Evolutionary conservation across 2,329 filamentous ascomycete genomes (phyloP).

Genomic region (Ceratocystiopsis brevicomis): DNA sequence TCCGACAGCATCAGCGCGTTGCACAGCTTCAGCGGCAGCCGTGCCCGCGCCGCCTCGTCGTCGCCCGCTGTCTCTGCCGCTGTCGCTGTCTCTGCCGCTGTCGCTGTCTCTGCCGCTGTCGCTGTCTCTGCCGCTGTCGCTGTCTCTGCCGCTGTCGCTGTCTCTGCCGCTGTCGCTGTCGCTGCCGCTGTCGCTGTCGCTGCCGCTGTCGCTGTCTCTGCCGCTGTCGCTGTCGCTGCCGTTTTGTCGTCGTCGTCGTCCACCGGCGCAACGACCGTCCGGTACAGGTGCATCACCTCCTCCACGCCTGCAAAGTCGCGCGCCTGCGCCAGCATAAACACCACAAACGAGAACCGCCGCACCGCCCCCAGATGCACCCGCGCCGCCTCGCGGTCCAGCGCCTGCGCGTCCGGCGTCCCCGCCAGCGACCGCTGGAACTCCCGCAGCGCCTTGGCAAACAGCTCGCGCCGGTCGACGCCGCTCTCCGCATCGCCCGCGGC

Average conservation of each 20-base stretch:
- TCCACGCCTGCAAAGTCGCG: constrained; percentile 20
- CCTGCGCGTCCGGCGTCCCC: background rate
- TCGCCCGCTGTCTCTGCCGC: constrained; percentile 11
- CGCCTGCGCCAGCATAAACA: constrained; percentile 22
- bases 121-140: constrained; percentile 10
- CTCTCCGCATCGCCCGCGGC: background rate
- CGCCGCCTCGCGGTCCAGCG: constrained; percentile 8
- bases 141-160: constrained; percentile 8
- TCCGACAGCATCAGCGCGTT: constrained; percentile 50
- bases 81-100: constrained; percentile 2
- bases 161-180: no score
- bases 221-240: no score
- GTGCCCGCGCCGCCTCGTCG: constrained; percentile 11
- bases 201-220: constrained; percentile 8
- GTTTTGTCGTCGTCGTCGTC: no score
- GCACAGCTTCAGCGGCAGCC: constrained; percentile 34
- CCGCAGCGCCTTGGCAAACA: constrained; percentile 16
- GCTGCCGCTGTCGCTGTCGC: no score
- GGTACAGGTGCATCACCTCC: constrained; percentile 28
- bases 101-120: constrained; percentile 10
- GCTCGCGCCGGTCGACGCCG: constrained; percentile 10
- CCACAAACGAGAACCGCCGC: constrained; percentile 21
- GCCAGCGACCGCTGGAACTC: constrained; percentile 25
- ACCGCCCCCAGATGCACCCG: constrained; percentile 11
- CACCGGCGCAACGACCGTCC: constrained; percentile 14